Conservation (phyloP, 352 stramenopile genomes). For the Nothophytophthora sp. region DNA sequence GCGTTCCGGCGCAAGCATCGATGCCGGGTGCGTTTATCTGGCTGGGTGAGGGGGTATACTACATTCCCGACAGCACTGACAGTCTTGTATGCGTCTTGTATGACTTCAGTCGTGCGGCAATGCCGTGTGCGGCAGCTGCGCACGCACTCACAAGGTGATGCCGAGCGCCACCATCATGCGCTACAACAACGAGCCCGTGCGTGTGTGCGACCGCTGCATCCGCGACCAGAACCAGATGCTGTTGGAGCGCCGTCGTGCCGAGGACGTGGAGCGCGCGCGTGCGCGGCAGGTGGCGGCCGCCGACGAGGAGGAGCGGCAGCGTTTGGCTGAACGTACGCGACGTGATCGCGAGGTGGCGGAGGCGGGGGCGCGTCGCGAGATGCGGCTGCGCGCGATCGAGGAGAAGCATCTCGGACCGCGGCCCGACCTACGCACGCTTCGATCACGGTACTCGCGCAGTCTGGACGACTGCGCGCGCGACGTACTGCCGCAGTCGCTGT, state of each 20-base stretch:
- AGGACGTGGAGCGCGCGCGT: constrained; percentile 73
- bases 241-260: constrained; percentile 60
- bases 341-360: constrained; percentile 52
- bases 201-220: constrained; percentile 81
- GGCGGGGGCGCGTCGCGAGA: constrained; percentile 42
- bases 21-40: constrained; percentile 49
- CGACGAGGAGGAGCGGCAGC: constrained; percentile 68
- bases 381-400: constrained; percentile 50
- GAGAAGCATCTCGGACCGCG: constrained; percentile 60
- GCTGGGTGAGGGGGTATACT: neutral
- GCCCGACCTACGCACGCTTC: constrained; percentile 42
- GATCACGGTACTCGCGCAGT: constrained; percentile 38
- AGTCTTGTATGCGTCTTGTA: constrained; percentile 7
- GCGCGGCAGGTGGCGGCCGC: constrained; percentile 69
- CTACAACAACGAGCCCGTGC: constrained; percentile 80
- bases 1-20: constrained; percentile 85
- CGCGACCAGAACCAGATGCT: constrained; percentile 76
- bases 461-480: constrained; percentile 50
- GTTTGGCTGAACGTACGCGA: constrained; percentile 47
- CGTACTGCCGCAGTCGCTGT: constrained; percentile 22
- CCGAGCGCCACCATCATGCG: constrained; percentile 59
- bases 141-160: constrained; percentile 79
- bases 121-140: constrained; percentile 75
- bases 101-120: constrained; percentile 66
- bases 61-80: neutral